Evolutionary conservation across 2,329 filamentous ascomycete genomes (phyloP).

Genomic region (Fusarium sp.): DNA sequence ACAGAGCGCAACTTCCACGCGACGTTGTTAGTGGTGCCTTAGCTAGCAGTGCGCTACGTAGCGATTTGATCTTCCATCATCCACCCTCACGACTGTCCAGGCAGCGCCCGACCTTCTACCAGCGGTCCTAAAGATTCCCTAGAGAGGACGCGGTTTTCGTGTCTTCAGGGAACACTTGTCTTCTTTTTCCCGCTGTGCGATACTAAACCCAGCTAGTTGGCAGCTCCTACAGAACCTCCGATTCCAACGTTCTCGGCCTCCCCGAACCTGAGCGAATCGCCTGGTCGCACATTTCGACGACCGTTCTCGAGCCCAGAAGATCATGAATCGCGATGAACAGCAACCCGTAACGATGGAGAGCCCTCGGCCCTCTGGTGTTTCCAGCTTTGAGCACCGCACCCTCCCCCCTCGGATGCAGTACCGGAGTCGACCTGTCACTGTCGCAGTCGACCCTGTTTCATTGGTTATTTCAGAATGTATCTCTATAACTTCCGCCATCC

Average conservation of each 20-base stretch:
- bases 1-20: constrained; percentile 34
- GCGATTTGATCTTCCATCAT: constrained; percentile 30
- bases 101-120: constrained; percentile 13
- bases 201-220: constrained; percentile 9
- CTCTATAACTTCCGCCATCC: constrained; percentile 96
- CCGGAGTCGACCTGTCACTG: constrained; percentile 72
- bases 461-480: constrained; percentile 99
- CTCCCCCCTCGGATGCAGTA: constrained; percentile 65
- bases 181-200: background rate
- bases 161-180: constrained; percentile 10
- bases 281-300: constrained; percentile 24
- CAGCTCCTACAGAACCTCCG: constrained; percentile 1
- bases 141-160: constrained; percentile 26
- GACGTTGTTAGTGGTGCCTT: constrained; percentile 30
- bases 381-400: constrained; percentile 34
- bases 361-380: constrained; percentile 29
- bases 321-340: constrained; percentile 48
- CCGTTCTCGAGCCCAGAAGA: constrained; percentile 35
- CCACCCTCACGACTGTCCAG: constrained; percentile 26
- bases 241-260: constrained; percentile 1
- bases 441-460: constrained; percentile 90
- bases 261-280: constrained; percentile 12
- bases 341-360: constrained; percentile 41
- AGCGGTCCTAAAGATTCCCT: constrained; percentile 11
- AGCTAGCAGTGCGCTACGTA: constrained; percentile 27